Evolutionary conservation across 345 rosid species (phyloP), one percentile per base, ranked within the genome.

Genomic region (Euphorbia tirucalli): DNA sequence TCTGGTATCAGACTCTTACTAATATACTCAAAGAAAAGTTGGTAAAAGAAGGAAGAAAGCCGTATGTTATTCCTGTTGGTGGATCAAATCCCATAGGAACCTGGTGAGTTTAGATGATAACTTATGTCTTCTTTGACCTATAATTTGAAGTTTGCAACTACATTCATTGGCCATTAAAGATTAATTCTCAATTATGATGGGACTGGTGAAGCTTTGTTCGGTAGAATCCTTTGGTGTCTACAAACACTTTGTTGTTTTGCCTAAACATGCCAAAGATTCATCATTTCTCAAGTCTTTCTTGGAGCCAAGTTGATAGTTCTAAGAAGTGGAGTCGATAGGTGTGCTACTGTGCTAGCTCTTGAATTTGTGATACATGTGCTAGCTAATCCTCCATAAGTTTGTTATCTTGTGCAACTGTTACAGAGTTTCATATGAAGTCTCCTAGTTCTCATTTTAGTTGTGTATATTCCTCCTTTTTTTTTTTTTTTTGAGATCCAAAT

Each of bases 71-170:
- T 73, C 98, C 98, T 5, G 97, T 89, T 52, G 98, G 97, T 50
- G 98, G 98, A 77, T 94, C 98, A 30, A 90, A 92, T 83, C 86
- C 96, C 30, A 28, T 94, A 61, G 98, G 98, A 77, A 89, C 98
- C 64, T 94, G 98, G 97, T 94, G 84, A 89, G 89, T 79, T 65
- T 73, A 28, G 48, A 16, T 74, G 15, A 11, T 28, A 18, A 25
- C 31, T 13, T 59, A 54, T 14, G 5, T 16, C 35, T 52, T 15
- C 10, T 11, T 21, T 58, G 13, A 11, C 41, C 41, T n/a, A n/a
- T n/a, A n/a, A n/a, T n/a, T n/a, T n/a, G n/a, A n/a, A n/a, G n/a
- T n/a, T 65, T 25, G 43, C 31, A 8, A 16, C 22, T 61, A 24
- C 21, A 4, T 61, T 48, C 21, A 46, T 5, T 9, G 7, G 0